Evolutionary conservation across 2,329 filamentous ascomycete species (phyloP), one percentile per base, ranked within the genome.

Genomic region (Colletotrichum sp.): DNA sequence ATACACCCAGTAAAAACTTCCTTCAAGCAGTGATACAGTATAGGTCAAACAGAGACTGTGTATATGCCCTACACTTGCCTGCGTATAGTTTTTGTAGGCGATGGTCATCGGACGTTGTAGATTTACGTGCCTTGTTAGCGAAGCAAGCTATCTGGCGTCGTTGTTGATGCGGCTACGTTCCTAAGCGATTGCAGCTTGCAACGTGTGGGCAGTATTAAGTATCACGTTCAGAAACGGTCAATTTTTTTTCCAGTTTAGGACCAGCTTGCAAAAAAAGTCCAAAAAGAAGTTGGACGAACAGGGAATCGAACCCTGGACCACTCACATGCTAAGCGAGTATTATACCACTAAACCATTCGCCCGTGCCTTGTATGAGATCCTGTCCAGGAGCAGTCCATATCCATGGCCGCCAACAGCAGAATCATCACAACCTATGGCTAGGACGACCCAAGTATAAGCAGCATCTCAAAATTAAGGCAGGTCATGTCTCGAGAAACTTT

Each of bases 241-340:
- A 16, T 36, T 13, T 36, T 36, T 36, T 16, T 39, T 39, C 8
- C 34, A 16, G 15, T 39, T 39, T 39, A 39, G 36, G 36, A 39
- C 16, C 26, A 32, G 57, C 16, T 26, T 12, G 12, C 48, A 32
- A 21, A 66, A n/a, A 48, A 9, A 28, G 15, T 16, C 1, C 12
- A 9, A 63, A 63, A 63, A 63, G 26, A 28, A 61, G 9, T 6
- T 66, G 63, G 63, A 69, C 18, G 65, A 67, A 57, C 71, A 55
- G 71, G 71, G 71, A 74, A 74, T 74, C 71, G 71, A 74, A 74
- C 71, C 71, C 71, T 55, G 71, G 72, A 67, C 67, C 68, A 65
- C 39, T 60, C 68, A 30, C 61, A 67, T 67, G 67, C 67, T 67
- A 67, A 74, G 67, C 72, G 68, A 67, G 61, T 67, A 71, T 74